Conservation (phyloP, 2,329 filamentous ascomycete genomes). For the Esteya vermicola region DNA sequence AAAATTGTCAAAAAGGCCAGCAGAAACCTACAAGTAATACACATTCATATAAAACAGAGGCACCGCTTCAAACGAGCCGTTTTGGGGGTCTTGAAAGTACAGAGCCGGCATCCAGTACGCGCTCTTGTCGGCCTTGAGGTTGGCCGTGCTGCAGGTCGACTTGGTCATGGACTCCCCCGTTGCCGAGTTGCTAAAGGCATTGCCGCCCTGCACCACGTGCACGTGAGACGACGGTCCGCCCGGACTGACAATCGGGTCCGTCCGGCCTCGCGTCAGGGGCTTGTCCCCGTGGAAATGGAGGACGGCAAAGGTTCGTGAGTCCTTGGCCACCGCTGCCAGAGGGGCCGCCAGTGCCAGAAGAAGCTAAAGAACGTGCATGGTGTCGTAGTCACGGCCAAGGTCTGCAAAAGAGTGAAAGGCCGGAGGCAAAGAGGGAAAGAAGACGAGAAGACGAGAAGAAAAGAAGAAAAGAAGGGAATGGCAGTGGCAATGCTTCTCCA, state of each 20-base stretch:
- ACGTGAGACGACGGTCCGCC: constrained; percentile 46
- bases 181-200: constrained; percentile 48
- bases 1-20: neutral
- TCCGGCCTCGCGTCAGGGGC: constrained; percentile 43
- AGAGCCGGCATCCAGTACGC: constrained; percentile 67
- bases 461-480: no score
- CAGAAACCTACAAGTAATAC: constrained; percentile 52
- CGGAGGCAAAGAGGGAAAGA: neutral
- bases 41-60: constrained; percentile 58
- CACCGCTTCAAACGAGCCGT: constrained; percentile 50
- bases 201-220: constrained; percentile 58
- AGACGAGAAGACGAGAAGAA: neutral
- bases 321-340: constrained; percentile 25
- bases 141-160: constrained; percentile 58
- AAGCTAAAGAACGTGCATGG: constrained; percentile 2
- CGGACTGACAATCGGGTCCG: constrained; percentile 56
- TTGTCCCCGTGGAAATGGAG: constrained; percentile 55
- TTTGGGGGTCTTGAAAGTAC: constrained; percentile 51
- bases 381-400: no score
- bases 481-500: no score
- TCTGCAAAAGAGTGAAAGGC: neutral
- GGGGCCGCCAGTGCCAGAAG: constrained; percentile 14
- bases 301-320: constrained; percentile 46
- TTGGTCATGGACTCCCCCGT: constrained; percentile 42
- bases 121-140: constrained; percentile 52